Conservation (phyloP, 768 basidiomycete species). For the Suillus luteus region DNA sequence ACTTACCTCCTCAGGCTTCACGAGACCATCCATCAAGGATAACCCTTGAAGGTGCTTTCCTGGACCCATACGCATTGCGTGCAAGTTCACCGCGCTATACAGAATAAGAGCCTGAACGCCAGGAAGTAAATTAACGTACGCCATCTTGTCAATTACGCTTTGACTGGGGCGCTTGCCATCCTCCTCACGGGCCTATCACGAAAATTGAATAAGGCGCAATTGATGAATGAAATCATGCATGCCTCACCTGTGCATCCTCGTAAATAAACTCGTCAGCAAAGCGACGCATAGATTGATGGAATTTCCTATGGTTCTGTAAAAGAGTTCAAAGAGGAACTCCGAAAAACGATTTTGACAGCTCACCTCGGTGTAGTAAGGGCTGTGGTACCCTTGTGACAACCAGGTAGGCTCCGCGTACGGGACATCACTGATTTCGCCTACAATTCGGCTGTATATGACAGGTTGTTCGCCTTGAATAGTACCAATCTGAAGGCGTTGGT, state of each 20-base stretch:
- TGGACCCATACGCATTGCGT: slow-evolving; percentile 92
- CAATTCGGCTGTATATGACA: slow-evolving; percentile 47
- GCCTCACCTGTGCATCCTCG: slow-evolving; percentile 37
- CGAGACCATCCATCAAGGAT: slow-evolving; percentile 70
- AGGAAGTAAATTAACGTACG: slow-evolving; percentile 43
- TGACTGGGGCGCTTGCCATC: slow-evolving; percentile 88
- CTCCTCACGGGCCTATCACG: slow-evolving; percentile 64
- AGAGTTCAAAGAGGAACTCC: slow-evolving; percentile 13
- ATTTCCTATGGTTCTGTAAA: slow-evolving; percentile 46
- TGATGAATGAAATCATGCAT: slow-evolving; percentile 10
- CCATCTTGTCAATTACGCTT: slow-evolving; percentile 79
- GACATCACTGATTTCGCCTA: slow-evolving; percentile 68
- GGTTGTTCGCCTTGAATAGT: slow-evolving; percentile 62
- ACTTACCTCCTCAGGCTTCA: slow-evolving; percentile 72
- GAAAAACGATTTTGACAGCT: slow-evolving; percentile 20
- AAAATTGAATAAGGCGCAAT: slow-evolving; percentile 24
- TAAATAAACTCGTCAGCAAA: slow-evolving; percentile 71
- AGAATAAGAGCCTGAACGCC: not conserved
- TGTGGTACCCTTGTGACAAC: slow-evolving; percentile 68
- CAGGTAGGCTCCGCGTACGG: slow-evolving; percentile 92
- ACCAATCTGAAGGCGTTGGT: slow-evolving; percentile 75
- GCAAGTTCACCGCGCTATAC: slow-evolving; percentile 63
- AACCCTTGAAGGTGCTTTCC: slow-evolving; percentile 82
- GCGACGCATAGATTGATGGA: slow-evolving; percentile 51
- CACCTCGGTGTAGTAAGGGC: slow-evolving; percentile 70